A percentile compares a stretch with the other conserved stretches of the same genome.
These are phyloP conservation scores for Mrakiaceae sp. DNA, from an alignment of 1,284 basidiomycete genomes.

Conservation along the genomic window DNA sequence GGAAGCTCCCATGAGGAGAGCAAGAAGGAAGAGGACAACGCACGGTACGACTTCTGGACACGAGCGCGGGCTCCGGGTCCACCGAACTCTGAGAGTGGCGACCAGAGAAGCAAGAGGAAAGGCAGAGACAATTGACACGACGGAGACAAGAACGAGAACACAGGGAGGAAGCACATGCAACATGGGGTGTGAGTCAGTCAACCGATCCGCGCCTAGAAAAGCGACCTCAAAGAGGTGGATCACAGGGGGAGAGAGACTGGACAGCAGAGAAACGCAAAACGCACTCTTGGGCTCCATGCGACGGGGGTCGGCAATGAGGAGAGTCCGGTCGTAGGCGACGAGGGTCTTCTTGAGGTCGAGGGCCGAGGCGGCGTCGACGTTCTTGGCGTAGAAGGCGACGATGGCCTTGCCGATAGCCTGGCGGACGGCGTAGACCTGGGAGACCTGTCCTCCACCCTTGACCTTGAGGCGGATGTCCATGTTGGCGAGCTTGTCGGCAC, in stretches of 20 bases:
- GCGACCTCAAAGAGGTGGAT: slow-evolving; percentile 11
- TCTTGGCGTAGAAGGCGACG: slow-evolving; percentile 92
- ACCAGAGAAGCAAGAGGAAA: neutral
- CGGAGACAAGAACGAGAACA: neutral
- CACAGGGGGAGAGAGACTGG: slow-evolving; percentile 1
- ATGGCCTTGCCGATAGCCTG: slow-evolving; percentile 98
- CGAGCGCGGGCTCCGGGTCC: slow-evolving; percentile 90
- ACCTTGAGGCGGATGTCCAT: slow-evolving; percentile 97
- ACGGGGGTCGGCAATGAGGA: slow-evolving; percentile 96
- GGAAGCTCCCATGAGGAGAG: neutral
- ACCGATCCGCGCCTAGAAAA: slow-evolving; percentile 16
- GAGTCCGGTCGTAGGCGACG: slow-evolving; percentile 85
- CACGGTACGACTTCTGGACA: slow-evolving; percentile 55
- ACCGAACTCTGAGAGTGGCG: slow-evolving; percentile 49
- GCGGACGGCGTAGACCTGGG: slow-evolving; percentile 97
- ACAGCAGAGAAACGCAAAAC: slow-evolving; percentile 17
- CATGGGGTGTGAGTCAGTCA: slow-evolving; percentile 1
- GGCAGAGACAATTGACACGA: neutral
- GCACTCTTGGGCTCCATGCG: slow-evolving; percentile 94
- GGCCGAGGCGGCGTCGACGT: slow-evolving; percentile 94
- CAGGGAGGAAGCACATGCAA: neutral
- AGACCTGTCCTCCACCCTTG: slow-evolving; percentile 98
- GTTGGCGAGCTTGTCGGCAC: slow-evolving; percentile 68
- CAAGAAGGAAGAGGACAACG: slow-evolving; percentile 23
- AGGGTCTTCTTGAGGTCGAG: slow-evolving; percentile 94